These are phyloP conservation scores for Eucalyptus marginata DNA, from an alignment of 345 rosid species.

Conservation along the genomic window DNA sequence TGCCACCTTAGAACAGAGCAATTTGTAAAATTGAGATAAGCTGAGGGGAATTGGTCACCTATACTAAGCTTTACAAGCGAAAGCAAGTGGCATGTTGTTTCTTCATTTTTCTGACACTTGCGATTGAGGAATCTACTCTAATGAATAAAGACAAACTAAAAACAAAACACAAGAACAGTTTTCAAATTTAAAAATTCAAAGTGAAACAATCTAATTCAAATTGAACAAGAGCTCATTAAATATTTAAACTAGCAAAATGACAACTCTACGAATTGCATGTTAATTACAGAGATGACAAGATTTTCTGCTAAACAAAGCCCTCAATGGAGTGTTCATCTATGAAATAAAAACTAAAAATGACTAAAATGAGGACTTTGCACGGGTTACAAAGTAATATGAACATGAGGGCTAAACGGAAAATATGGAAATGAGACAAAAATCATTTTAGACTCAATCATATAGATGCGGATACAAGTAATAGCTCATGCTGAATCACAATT, in stretches of 20 bases:
- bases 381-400: background rate
- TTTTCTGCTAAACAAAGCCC: background rate
- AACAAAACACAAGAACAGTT: background rate
- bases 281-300: background rate
- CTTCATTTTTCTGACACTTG: background rate
- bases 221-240: background rate
- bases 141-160: background rate
- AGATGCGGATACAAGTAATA: background rate
- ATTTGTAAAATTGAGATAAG: background rate
- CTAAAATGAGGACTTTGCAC: background rate
- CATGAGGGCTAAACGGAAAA: background rate
- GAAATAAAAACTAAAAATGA: background rate
- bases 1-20: too few species aligned
- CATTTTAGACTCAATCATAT: too few species aligned
- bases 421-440: background rate
- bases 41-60: background rate
- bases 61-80: background rate
- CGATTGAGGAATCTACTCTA: background rate
- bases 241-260: background rate
- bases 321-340: background rate
- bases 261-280: background rate
- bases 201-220: background rate
- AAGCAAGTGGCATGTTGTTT: background rate
- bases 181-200: background rate
- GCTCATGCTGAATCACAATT: background rate